Conservation (phyloP, 768 basidiomycete species). For the Rhizopogon vesiculosus region DNA sequence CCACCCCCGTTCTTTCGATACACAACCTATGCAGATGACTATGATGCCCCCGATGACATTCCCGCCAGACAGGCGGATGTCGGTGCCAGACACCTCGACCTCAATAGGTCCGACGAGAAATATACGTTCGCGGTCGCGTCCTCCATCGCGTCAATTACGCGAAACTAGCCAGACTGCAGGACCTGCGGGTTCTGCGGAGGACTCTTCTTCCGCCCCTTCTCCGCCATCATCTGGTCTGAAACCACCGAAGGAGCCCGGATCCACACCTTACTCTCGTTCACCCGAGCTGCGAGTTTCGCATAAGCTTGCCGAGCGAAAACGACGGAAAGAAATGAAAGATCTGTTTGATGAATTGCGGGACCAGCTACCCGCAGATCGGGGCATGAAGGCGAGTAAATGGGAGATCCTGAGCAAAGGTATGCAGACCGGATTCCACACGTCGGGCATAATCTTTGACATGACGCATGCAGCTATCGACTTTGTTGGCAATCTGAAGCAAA, state of each 20-base stretch:
- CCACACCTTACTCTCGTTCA: slow-evolving; percentile 90
- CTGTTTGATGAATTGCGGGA: slow-evolving; percentile 95
- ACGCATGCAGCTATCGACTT: slow-evolving; percentile 74
- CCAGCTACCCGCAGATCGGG: slow-evolving; percentile 85
- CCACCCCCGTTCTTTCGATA: slow-evolving; percentile 43
- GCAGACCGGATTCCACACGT: slow-evolving; percentile 13
- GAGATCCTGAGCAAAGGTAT: slow-evolving; percentile 95
- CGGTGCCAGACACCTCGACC: slow-evolving; percentile 57
- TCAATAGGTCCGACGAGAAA: slow-evolving; percentile 44
- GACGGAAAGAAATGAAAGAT: slow-evolving; percentile 99
- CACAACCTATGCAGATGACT: slow-evolving; percentile 38
- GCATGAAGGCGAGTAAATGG: slow-evolving; percentile 98
- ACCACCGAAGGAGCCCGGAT: slow-evolving; percentile 40
- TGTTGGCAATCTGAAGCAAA: slow-evolving; percentile 72
- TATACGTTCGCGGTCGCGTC: slow-evolving; percentile 64
- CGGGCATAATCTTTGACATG: neutral
- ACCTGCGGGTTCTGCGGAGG: slow-evolving; percentile 36
- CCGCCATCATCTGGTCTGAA: slow-evolving; percentile 31
- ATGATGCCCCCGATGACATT: slow-evolving; percentile 59
- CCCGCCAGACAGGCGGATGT: slow-evolving; percentile 69
- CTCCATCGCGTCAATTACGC: slow-evolving; percentile 59
- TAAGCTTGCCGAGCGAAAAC: slow-evolving; percentile 94
- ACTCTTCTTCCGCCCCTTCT: slow-evolving; percentile 33
- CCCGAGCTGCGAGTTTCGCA: slow-evolving; percentile 94
- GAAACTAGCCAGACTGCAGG: slow-evolving; percentile 32